Evolutionary conservation across 2,329 filamentous ascomycete species (phyloP), one percentile per base, ranked within the genome.

Genomic region (Paecilomyces formosus): DNA sequence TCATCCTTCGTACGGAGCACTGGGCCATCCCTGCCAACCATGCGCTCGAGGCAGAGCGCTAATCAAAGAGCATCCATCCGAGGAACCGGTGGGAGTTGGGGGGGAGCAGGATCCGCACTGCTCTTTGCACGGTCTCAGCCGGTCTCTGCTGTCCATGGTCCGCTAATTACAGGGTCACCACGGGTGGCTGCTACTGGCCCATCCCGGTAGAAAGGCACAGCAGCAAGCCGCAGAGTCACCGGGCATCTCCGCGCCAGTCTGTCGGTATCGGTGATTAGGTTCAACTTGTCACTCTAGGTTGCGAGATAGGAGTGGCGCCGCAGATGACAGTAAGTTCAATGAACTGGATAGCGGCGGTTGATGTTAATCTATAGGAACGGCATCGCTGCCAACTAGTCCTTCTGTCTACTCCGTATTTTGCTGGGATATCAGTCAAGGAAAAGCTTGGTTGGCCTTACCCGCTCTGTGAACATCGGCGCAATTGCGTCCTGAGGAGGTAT

Each of bases 181-280:
- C 53, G 55, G 54, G 49, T 45, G 39, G 39, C 39, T 45, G 39
- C 39, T 45, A 45, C 39, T 45, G 39, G 39, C 13, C 49, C 55
- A 53, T 50, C 56, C 56, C 54, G 55, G 55, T 45, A 60, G 54
- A 54, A 59, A 53, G 54, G 53, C 51, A 51, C 53, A 55, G 39
- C 50, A 60, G 58, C 55, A 60, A 55, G 54, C 54, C 54, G 21
- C 28, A 55, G 24, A 30, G n/a, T 21, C n/a, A 39, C n/a, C n/a
- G 33, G 33, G 33, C 54, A 35, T 18, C 54, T 35, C 33, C 31
- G 54, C 54, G 22, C 62, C 62, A 59, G 53, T 54, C 61, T 63
- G 62, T 64, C 62, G 62, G 62, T 60, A 56, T 59, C 55, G 54
- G 53, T 35, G 58, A 51, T 39, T 57, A 51, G 55, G 58, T 53